phyloP scores from a whole-genome alignment of 371 early-diverging fungal genomes.

The Rhizopus microsporus region DNA sequence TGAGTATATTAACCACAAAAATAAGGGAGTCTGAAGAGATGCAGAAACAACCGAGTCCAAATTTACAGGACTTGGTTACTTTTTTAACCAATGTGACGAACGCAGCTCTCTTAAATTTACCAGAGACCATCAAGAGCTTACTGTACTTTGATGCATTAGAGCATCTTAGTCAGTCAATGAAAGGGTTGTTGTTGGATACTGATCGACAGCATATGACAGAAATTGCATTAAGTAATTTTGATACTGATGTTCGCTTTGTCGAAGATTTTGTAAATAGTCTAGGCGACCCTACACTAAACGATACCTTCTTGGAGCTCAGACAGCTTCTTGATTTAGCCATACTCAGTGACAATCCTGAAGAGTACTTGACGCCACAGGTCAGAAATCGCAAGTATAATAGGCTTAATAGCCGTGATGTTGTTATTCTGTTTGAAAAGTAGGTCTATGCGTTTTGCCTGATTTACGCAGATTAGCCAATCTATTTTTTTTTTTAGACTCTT shows the following conservation, averaged over 20 bases:
- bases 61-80: constrained; percentile 71
- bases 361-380: constrained; percentile 63
- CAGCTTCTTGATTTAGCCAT: constrained; percentile 69
- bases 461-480: not conserved
- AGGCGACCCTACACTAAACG: constrained; percentile 66
- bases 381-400: constrained; percentile 65
- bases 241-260: constrained; percentile 72
- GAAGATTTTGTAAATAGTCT: constrained; percentile 71
- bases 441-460: constrained; percentile 8
- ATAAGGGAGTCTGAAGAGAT: constrained; percentile 41
- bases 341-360: constrained; percentile 73
- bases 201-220: constrained; percentile 65
- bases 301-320: constrained; percentile 71
- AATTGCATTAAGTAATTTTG: constrained; percentile 67
- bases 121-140: constrained; percentile 65
- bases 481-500: constrained; percentile 18
- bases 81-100: constrained; percentile 71
- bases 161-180: constrained; percentile 71
- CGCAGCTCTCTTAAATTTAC: constrained; percentile 72
- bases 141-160: constrained; percentile 79
- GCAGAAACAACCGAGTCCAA: constrained; percentile 60
- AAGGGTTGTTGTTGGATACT: constrained; percentile 58
- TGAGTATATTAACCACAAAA: not conserved
- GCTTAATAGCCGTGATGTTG: constrained; percentile 64
- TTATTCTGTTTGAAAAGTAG: constrained; percentile 83